Evolutionary conservation across 768 basidiomycete genomes (phyloP).

Genomic region (Xerocomus brunneocitrinus): DNA sequence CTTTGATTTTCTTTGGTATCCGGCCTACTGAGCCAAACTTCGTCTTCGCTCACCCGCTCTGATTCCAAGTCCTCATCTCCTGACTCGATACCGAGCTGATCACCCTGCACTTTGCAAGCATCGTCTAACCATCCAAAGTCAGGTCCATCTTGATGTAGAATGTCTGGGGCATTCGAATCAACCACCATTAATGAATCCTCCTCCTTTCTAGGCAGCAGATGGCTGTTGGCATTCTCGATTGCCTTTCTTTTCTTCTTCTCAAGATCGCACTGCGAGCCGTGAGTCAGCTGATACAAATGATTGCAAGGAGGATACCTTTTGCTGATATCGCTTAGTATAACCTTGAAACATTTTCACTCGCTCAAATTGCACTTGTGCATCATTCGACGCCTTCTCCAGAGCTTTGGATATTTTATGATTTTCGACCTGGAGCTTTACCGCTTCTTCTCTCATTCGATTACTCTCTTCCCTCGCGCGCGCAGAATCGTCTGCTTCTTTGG

Average conservation of each 20-base stretch:
- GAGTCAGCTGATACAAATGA: neutral
- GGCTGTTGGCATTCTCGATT: slow-evolving; percentile 12
- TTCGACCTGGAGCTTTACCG: slow-evolving; percentile 20
- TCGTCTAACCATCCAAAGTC: slow-evolving; percentile 27
- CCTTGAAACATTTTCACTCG: slow-evolving; percentile 22
- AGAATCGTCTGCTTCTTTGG: slow-evolving; percentile 4
- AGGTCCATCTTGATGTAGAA: slow-evolving; percentile 6
- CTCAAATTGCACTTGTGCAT: slow-evolving; percentile 14
- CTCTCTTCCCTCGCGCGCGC: slow-evolving; percentile 11
- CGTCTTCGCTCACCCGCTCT: slow-evolving; percentile 19
- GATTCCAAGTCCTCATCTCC: slow-evolving; percentile 11
- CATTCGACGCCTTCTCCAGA: slow-evolving; percentile 13
- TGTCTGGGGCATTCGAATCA: slow-evolving; percentile 25
- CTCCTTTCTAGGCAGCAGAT: slow-evolving; percentile 11
- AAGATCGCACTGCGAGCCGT: slow-evolving; percentile 14
- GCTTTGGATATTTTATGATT: slow-evolving; percentile 16
- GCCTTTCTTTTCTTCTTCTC: slow-evolving; percentile 27
- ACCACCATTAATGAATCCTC: slow-evolving; percentile 30
- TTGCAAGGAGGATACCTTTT: slow-evolving; percentile 14
- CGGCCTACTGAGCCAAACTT: slow-evolving; percentile 1
- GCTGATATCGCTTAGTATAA: slow-evolving; percentile 18
- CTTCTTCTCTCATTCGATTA: slow-evolving; percentile 17
- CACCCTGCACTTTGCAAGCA: slow-evolving; percentile 26
- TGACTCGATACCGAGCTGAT: slow-evolving; percentile 13
- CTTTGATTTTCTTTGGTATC: slow-evolving; percentile 3